Percentiles rank a stretch among this genome's conserved stretches.
These are phyloP conservation scores for Corylus avellana DNA, from an alignment of 306 rosid genomes.

Conservation along the genomic window DNA sequence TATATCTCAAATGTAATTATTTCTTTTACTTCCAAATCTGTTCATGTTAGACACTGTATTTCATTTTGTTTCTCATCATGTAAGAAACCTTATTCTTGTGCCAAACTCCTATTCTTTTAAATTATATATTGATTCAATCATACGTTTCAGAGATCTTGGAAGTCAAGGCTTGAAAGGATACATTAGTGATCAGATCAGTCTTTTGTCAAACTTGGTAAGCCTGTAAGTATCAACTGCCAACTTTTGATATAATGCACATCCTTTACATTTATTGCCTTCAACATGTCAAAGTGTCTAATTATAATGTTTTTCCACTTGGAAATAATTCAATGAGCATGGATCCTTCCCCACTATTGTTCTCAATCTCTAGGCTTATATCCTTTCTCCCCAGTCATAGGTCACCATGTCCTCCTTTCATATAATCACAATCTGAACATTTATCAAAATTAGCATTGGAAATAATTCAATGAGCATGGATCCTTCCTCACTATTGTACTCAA, in stretches of 20 bases:
- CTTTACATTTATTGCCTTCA: background rate
- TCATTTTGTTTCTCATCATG: background rate
- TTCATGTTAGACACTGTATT: background rate
- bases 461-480: background rate
- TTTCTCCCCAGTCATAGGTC: background rate
- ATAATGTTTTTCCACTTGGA: background rate
- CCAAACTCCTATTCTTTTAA: background rate
- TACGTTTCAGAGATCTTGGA: conserved; percentile 76
- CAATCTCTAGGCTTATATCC: background rate
- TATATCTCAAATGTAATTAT: conserved; percentile 81
- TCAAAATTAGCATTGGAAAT: background rate
- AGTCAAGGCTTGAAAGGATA: conserved; percentile 94
- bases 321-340: background rate
- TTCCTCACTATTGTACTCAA: background rate
- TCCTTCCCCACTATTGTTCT: background rate
- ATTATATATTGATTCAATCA: conserved; percentile 18
- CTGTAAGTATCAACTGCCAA: conserved; percentile 75
- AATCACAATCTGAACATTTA: background rate
- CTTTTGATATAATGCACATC: background rate
- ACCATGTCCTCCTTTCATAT: background rate
- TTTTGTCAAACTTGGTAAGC: conserved; percentile 88
- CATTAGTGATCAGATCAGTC: conserved; percentile 76
- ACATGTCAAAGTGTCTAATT: background rate
- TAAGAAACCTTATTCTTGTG: conserved; percentile 13
- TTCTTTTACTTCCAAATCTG: conserved; percentile 19